phyloP scores from a whole-genome alignment of 768 basidiomycete species.

The Kwoniella botswanensis region DNA sequence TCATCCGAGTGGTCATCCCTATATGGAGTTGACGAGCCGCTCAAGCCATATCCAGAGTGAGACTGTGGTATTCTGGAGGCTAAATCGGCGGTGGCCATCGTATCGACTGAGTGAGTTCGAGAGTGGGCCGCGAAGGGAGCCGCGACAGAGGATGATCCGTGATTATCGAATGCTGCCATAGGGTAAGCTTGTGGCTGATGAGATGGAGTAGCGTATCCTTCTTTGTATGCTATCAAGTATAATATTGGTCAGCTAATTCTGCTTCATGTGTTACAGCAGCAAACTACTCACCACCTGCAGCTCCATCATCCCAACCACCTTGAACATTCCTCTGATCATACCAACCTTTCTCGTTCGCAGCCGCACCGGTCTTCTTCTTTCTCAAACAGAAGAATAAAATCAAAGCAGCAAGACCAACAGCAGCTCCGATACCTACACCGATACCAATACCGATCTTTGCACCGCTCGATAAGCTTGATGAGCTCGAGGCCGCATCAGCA shows the following conservation, averaged over 20 bases:
- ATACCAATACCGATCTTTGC: constrained; percentile 49
- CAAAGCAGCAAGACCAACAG: constrained; percentile 39
- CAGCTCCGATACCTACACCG: constrained; percentile 43
- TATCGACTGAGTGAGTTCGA: constrained; percentile 24
- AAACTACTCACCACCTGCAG: constrained; percentile 12
- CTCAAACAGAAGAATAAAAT: constrained; percentile 43
- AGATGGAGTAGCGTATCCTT: constrained; percentile 17
- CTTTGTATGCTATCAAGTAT: constrained; percentile 25
- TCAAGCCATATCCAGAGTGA: constrained; percentile 9
- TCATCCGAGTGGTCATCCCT: constrained; percentile 33
- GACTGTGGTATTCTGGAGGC: constrained; percentile 23
- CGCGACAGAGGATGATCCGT: constrained; percentile 1
- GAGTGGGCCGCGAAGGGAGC: constrained; percentile 19
- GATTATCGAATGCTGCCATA: constrained; percentile 25
- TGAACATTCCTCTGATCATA: constrained; percentile 26
- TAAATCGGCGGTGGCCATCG: constrained; percentile 35
- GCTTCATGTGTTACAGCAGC: background rate
- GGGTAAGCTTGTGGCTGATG: constrained; percentile 30
- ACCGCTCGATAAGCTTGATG: constrained; percentile 24
- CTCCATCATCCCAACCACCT: constrained; percentile 16
- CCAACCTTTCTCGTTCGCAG: constrained; percentile 31
- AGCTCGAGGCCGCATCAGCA: constrained; percentile 9
- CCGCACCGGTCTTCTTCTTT: constrained; percentile 33
- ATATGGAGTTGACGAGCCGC: constrained; percentile 18
- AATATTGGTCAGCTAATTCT: background rate